Conservation (phyloP, 2,329 filamentous ascomycete species). For the Stemphylium lycopersici region DNA sequence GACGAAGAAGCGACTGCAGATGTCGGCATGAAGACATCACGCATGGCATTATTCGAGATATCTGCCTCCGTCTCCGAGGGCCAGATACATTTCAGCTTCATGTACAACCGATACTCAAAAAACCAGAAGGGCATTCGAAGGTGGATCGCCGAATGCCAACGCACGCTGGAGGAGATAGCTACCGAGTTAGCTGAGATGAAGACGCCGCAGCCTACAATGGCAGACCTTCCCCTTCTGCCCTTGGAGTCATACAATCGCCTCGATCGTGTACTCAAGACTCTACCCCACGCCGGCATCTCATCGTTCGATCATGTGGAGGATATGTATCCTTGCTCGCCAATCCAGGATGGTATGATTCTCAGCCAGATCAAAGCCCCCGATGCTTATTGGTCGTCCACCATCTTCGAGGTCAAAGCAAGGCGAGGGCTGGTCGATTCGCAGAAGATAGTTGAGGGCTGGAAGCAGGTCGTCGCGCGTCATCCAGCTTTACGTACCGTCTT, state of each 20-base stretch:
- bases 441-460: slow-evolving; percentile 36
- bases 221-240: slow-evolving; percentile 42
- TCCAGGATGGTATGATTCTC: slow-evolving; percentile 44
- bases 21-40: slow-evolving; percentile 30
- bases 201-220: slow-evolving; percentile 36
- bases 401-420: slow-evolving; percentile 37
- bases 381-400: slow-evolving; percentile 39
- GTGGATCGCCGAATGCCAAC: slow-evolving; percentile 43
- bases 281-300: slow-evolving; percentile 28
- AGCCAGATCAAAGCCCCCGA: slow-evolving; percentile 41
- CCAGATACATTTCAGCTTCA: slow-evolving; percentile 38
- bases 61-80: slow-evolving; percentile 33
- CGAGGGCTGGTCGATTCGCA: slow-evolving; percentile 28
- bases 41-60: slow-evolving; percentile 43
- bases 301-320: slow-evolving; percentile 37
- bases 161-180: slow-evolving; percentile 40
- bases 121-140: slow-evolving; percentile 41
- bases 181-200: slow-evolving; percentile 27
- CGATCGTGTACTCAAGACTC: slow-evolving; percentile 35
- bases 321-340: slow-evolving; percentile 42
- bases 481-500: slow-evolving; percentile 43
- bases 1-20: slow-evolving; percentile 36
- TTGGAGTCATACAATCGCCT: slow-evolving; percentile 41
- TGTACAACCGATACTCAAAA: slow-evolving; percentile 44
- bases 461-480: slow-evolving; percentile 41